These are phyloP conservation scores for Yarrowia phangngaensis DNA, from an alignment of 805 yeast species.

Conservation along the genomic window DNA sequence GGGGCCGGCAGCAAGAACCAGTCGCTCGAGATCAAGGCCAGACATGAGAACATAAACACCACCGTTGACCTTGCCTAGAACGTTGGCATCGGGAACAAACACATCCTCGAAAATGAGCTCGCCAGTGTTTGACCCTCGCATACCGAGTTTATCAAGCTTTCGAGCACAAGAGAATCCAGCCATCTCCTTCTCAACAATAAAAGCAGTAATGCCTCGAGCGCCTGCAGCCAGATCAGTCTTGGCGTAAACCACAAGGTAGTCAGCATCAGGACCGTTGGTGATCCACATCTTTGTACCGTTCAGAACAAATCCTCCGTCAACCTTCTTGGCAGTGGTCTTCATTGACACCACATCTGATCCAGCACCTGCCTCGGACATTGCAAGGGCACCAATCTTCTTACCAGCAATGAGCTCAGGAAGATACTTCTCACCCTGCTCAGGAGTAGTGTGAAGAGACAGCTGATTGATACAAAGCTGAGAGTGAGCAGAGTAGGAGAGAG, in stretches of 20 bases:
- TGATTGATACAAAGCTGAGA: conserved; percentile 39
- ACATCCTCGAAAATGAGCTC: conserved; percentile 39
- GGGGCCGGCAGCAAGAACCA: conserved; percentile 39
- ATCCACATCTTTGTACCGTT: conserved; percentile 40
- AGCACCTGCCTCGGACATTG: conserved; percentile 39
- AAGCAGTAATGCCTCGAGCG: conserved; percentile 38
- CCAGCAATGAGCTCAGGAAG: conserved; percentile 37
- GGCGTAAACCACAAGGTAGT: conserved; percentile 37
- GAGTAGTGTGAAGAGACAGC: conserved; percentile 35
- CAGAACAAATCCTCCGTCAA: conserved; percentile 35
- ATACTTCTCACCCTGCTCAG: conserved; percentile 36
- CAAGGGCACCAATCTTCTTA: conserved; percentile 37
- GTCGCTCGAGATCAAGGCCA: conserved; percentile 38
- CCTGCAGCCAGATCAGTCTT: conserved; percentile 38
- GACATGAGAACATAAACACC: conserved; percentile 39
- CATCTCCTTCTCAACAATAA: conserved; percentile 37
- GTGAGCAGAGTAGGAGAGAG: conserved; percentile 38
- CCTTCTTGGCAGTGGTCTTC: conserved; percentile 36
- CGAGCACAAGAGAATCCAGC: conserved; percentile 36
- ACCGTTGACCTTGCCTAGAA: conserved; percentile 36
- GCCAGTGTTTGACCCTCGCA: conserved; percentile 40
- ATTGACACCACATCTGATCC: conserved; percentile 39
- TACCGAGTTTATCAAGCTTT: conserved; percentile 39
- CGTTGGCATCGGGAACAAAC: conserved; percentile 37
- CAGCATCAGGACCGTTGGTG: conserved; percentile 40